Conservation (phyloP, 2,329 filamentous ascomycete genomes). For the Trichophyton schoenleinii region DNA sequence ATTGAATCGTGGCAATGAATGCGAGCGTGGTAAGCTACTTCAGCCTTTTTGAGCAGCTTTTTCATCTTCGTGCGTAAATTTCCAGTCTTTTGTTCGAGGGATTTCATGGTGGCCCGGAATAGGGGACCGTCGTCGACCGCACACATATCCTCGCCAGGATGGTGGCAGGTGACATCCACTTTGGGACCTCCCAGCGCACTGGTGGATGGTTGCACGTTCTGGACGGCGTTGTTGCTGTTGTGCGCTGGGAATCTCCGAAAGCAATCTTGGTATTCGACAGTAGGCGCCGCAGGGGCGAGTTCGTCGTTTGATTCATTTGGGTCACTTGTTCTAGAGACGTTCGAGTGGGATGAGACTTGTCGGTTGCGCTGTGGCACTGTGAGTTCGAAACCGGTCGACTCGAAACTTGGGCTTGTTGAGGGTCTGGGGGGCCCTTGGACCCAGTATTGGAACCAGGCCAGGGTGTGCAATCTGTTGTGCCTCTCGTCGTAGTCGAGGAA, state of each 20-base stretch:
- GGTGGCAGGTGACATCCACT: constrained; percentile 75
- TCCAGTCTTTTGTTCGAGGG: constrained; percentile 88
- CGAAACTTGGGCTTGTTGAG: constrained; percentile 45
- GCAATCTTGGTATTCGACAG: constrained; percentile 1
- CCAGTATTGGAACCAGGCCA: constrained; percentile 92
- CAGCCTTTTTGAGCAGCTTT: constrained; percentile 87
- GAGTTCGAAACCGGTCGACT: constrained; percentile 58
- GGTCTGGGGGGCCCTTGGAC: constrained; percentile 51
- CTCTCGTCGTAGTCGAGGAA: constrained; percentile 96
- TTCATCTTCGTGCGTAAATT: constrained; percentile 93
- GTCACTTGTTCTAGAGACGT: constrained; percentile 68
- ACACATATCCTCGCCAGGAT: constrained; percentile 73
- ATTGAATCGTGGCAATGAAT: constrained; percentile 76
- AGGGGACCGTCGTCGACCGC: constrained; percentile 84
- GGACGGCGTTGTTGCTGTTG: too few relatives aligned
- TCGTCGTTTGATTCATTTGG: constrained; percentile 38
- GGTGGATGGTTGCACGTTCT: neutral
- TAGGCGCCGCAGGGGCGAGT: constrained; percentile 18
- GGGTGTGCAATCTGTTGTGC: constrained; percentile 73
- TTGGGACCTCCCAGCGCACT: constrained; percentile 42
- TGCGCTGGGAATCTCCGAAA: too few relatives aligned
- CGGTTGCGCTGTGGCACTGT: constrained; percentile 62
- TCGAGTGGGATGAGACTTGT: constrained; percentile 74
- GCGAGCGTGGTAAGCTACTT: constrained; percentile 71
- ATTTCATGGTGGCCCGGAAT: constrained; percentile 93